phyloP scores from a whole-genome alignment of 805 yeast species.

The Spencermartinsiella europaea region DNA sequence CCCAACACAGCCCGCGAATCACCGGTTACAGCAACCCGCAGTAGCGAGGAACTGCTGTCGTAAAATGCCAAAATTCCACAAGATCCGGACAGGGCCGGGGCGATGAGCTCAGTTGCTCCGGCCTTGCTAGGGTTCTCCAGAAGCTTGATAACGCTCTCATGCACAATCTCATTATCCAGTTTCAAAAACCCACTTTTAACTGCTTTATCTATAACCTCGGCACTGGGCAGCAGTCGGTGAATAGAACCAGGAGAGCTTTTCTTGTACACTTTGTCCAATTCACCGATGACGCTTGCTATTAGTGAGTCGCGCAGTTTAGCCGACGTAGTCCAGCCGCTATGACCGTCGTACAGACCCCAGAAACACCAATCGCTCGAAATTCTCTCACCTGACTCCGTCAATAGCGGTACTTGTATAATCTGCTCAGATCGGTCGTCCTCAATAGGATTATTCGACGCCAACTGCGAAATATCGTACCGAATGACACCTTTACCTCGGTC shows the following conservation, averaged over 20 bases:
- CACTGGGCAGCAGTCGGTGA: conserved; percentile 55
- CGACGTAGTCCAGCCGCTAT: conserved; percentile 93
- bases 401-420: conserved; percentile 55
- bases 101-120: conserved; percentile 61
- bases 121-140: conserved; percentile 47
- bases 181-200: conserved; percentile 73
- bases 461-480: conserved; percentile 83
- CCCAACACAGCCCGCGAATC: conserved; percentile 93
- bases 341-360: conserved; percentile 96
- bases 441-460: conserved; percentile 87
- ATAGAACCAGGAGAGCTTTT: conserved; percentile 43
- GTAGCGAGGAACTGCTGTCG: conserved; percentile 63
- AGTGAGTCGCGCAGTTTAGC: conserved; percentile 77
- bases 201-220: conserved; percentile 71
- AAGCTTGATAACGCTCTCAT: conserved; percentile 63
- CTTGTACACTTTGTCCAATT: conserved; percentile 54
- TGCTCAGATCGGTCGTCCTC: conserved; percentile 92
- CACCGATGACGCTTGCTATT: conserved; percentile 69
- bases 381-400: conserved; percentile 36
- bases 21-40: conserved; percentile 93
- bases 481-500: conserved; percentile 82
- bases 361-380: conserved; percentile 77
- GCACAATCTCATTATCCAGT: conserved; percentile 82
- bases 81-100: conserved; percentile 94
- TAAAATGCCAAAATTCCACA: conserved; percentile 87